Evolutionary conservation across 73 alveolate species (phyloP).

Genomic region (Tetrahymena malaccensis): DNA sequence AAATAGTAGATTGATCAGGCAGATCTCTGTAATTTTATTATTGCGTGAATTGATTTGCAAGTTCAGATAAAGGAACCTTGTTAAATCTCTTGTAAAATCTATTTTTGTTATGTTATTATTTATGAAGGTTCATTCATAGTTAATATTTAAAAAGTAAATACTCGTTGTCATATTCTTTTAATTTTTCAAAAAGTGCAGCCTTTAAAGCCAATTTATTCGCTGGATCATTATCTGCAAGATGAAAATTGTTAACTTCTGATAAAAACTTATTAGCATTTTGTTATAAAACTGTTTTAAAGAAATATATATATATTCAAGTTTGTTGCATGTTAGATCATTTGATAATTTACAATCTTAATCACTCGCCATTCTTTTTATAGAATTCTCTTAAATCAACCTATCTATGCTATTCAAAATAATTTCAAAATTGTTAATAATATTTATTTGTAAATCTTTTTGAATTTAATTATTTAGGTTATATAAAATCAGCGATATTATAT

Average conservation of each 20-base stretch:
- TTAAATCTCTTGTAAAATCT: background rate
- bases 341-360: background rate
- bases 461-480: background rate
- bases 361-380: background rate
- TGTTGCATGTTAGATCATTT: background rate
- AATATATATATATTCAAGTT: background rate
- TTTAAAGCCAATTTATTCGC: background rate
- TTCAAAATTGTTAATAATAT: background rate
- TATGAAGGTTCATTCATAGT: too few relatives aligned
- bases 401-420: background rate
- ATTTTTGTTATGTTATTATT: too few relatives aligned
- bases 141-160: too few relatives aligned
- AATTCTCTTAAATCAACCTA: background rate
- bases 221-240: background rate
- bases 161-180: background rate
- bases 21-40: background rate
- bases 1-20: background rate
- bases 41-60: background rate
- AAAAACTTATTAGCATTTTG: background rate
- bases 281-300: background rate
- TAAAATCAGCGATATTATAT: too few relatives aligned
- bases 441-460: background rate
- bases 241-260: background rate
- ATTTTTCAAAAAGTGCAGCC: background rate
- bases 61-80: background rate